Evolutionary conservation across 768 basidiomycete genomes (phyloP), one percentile per base, ranked within the genome.

Genomic region (Hypholoma sublateritium): DNA sequence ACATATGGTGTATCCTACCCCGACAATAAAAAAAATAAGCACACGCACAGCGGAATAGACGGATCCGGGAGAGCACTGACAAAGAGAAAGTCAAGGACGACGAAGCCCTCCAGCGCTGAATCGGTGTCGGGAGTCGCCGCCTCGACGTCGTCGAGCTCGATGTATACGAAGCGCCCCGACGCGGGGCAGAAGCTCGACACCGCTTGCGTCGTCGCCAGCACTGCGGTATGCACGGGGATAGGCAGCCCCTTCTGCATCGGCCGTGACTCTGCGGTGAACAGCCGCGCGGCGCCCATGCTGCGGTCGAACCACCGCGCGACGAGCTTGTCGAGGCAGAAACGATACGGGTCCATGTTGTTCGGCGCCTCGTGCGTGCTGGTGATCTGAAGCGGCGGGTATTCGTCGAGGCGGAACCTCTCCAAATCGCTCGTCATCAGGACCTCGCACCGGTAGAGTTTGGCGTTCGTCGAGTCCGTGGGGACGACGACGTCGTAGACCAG

Each of bases 301-400:
- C 42, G n/a, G n/a, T 53, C 53, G 19, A 25, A 44, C 53, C 53
- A 53, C 28, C 25, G 28, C 53, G 53, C 12, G n/a, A 46, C 53
- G 2, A 53, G 42, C 42, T 42, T n/a, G 34, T 53, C 43, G 42
- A 32, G 9, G 19, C 53, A 53, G 32, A 53, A 53, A 8, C 53
- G 53, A 32, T 53, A 53, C 17, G 53, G 42, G 7, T 44, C 43
- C 3, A 53, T 9, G 3, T 53, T 24, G 34, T 14, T 34, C 9
- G 22, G 32, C 11, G 43, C 19, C 42, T 13, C 24, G 25, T n/a
- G 32, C 42, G 5, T 25, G 43, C 22, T 44, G 13, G 19, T 12
- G 14, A 53, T 34, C 5, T 17, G n/a, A 17, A 21, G 32, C 13
- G 53, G 25, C 3, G 43, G 22, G 34, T 32, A 17, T 12, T 53